A percentile compares a stretch with the other conserved stretches of the same genome.
Conservation (phyloP, 2,329 filamentous ascomycete species). For the Fusarium begoniae region DNA sequence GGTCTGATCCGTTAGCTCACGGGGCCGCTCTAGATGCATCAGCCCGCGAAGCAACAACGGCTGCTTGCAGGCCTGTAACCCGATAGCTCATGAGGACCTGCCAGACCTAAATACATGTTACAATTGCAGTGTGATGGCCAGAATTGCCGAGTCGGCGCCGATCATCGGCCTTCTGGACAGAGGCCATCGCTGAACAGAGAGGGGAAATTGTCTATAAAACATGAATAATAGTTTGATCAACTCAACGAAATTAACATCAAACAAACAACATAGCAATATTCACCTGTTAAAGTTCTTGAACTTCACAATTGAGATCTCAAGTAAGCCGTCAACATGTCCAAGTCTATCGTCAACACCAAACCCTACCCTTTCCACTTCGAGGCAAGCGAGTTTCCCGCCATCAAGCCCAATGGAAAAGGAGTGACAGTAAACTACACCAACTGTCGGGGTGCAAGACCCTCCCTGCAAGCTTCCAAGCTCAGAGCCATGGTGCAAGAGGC, state of each 20-base stretch:
- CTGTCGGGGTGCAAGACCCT: constrained; percentile 50
- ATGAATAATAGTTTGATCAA: neutral
- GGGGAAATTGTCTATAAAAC: constrained; percentile 4
- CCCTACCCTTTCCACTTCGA: constrained; percentile 17
- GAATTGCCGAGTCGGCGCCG: neutral
- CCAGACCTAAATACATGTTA: neutral
- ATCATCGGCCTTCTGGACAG: neutral
- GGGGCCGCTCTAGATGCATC: neutral
- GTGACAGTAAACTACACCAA: constrained; percentile 33
- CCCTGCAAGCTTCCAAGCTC: constrained; percentile 50
- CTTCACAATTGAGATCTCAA: neutral
- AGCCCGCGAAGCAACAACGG: neutral
- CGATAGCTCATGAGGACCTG: neutral
- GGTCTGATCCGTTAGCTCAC: neutral
- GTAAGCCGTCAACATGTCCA: constrained; percentile 12
- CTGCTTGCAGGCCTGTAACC: neutral
- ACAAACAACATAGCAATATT: neutral
- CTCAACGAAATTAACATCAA: neutral
- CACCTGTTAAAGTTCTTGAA: neutral
- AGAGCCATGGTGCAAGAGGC: constrained; percentile 53
- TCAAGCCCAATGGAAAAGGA: constrained; percentile 1
- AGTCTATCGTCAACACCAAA: constrained; percentile 15
- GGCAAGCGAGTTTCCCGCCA: constrained; percentile 4
- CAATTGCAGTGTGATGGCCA: neutral
- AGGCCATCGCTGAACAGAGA: neutral